Evolutionary conservation across 2,329 filamentous ascomycete species (phyloP), one percentile per base, ranked within the genome.

Genomic region (Colletotrichum tropicicola): DNA sequence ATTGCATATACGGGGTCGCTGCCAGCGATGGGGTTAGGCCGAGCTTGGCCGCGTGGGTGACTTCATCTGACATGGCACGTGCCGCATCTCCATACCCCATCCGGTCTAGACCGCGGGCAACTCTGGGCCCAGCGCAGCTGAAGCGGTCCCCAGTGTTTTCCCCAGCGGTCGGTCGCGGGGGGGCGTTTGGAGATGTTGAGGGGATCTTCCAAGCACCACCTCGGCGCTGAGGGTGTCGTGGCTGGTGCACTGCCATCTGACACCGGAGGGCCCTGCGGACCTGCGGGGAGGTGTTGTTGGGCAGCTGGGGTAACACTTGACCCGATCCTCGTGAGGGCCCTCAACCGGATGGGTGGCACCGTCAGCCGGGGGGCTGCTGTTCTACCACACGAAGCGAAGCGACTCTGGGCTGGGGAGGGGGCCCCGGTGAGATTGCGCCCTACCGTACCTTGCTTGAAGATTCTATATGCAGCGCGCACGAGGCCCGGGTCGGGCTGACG

Each of bases 361-460:
- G 60, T 53, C 60, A 64, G 60, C 57, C 44, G 44, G 37, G 27
- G 49, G 48, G 30, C 51, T 53, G 49, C 39, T 45, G 37, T 56
- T 62, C 37, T 39, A 32, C 61, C 57, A 60, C 43, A 61, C 49
- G 27, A 56, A 17, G 25, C 19, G 48, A 43, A 35, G 32, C 49
- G 10, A 51, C 28, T 49, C 32, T 39, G 55, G 21, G 48, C 27
- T 49, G 43, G 47, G n/a, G 58, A 30, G 12, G 13, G 37, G 13
- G 12, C 17, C 15, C n/a, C 30, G 15, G 30, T n/a, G n/a, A n/a
- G n/a, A n/a, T n/a, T n/a, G n/a, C n/a, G 45, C 56, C 47, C 45
- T 65, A 49, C 57, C 32, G 59, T 63, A 63, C 59, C 59, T 63
- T 54, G 47, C 60, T 25, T 65, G 35, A 60, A 54, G 48, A 65